Evolutionary conservation across 108 stramenopile genomes (phyloP).

Genomic region (Fragilaria crotonensis): DNA sequence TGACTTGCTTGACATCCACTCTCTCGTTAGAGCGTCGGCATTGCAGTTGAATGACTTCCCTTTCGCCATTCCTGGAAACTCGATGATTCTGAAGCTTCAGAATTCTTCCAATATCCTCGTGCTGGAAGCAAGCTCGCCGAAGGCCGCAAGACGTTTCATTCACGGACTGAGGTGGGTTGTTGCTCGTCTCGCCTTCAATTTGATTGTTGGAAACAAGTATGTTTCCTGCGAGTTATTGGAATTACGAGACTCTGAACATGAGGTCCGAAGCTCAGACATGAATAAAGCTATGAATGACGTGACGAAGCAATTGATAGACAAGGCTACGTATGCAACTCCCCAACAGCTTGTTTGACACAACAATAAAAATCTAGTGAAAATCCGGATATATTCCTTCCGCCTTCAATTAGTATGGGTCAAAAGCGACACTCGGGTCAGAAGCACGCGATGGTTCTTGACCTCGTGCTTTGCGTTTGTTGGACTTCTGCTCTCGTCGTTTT

Average conservation of each 20-base stretch:
- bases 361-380: background rate
- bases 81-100: constrained; percentile 20
- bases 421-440: background rate
- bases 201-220: constrained; percentile 37
- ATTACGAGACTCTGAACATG: background rate
- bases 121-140: constrained; percentile 31
- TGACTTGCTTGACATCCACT: constrained; percentile 43
- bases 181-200: constrained; percentile 41
- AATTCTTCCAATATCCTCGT: constrained; percentile 15
- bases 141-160: constrained; percentile 29
- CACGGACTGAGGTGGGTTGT: constrained; percentile 44
- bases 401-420: background rate
- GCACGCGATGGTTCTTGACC: background rate
- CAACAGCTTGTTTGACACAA: background rate
- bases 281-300: constrained; percentile 33
- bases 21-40: constrained; percentile 26
- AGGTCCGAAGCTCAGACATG: constrained; percentile 1
- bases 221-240: constrained; percentile 35
- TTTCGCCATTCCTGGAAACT: constrained; percentile 28
- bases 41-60: constrained; percentile 32
- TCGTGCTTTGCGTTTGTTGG: background rate
- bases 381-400: background rate
- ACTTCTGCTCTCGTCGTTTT: background rate
- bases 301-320: constrained; percentile 30
- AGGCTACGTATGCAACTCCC: background rate